Base-by-base conservation (phyloP, 2,329 filamentous ascomycete species). In the Clonostachys byssicola region DNA sequence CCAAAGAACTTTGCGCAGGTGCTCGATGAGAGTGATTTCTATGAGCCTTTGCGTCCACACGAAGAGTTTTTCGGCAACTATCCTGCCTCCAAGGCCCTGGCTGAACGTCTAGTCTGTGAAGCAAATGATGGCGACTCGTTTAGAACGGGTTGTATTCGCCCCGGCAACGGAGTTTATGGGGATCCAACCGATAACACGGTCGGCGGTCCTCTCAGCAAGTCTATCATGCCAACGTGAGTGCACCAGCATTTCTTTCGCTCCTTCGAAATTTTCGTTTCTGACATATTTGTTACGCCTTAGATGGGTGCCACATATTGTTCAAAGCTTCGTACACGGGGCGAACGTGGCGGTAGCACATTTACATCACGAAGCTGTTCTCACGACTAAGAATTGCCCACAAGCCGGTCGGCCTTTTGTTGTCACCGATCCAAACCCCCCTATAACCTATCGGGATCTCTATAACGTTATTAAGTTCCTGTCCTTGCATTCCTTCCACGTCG, bases 301-400 rank as follows among this genome's bases (percentile, higher is more conserved):
- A 23, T 62, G 58, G 12, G 57, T 63, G 39, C 65, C 67, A 4
- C 73, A 68, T 41, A 79, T 74, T 68, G 62, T 77, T 23, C 75
- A 80, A 54, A 74, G 71, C 57, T 77, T 73, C 54, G 71, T 77
- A 42, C 65, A 72, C 50, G 68, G 66, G 5, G 69, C 72, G 46
- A 80, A 82, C 58, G 73, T 78, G 49, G 74, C 77, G 10, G 60
- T 80, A 16, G 76, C 71, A 5, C 77, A 82, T 52, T 63, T 81
- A 5, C 63, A 71, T 20, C 75, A 77, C 57, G 77, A 81, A 58
- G 67, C 70, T 16, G 73, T 73, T 6, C 67, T 83, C 2, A 52
- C 76, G 33, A 60, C 66, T 20, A 60, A 63, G 16, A 61, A 67
- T 41, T 30, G 59, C 51, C 5, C 42, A 52, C 52, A 47, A 58